A percentile compares a stretch with the other conserved stretches of the same genome.
phyloP scores from a whole-genome alignment of 805 yeast species.

The Vanderwaltozyma tropicalis region DNA sequence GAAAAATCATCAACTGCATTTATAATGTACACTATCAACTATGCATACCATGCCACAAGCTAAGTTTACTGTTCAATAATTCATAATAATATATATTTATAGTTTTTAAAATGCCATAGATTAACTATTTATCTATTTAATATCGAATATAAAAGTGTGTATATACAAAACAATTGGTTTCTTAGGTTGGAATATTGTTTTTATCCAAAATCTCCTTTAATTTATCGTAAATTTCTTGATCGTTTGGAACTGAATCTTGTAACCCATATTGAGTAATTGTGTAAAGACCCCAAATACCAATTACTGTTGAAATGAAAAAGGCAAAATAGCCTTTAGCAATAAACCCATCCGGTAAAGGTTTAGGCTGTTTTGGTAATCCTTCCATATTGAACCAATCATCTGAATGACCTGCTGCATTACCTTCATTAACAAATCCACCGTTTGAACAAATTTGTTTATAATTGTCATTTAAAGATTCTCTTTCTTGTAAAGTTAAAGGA shows the following conservation, averaged over 20 bases:
- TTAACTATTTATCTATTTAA: no score
- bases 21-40: no score
- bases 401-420: constrained; percentile 67
- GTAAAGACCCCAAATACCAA: constrained; percentile 51
- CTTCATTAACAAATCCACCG: constrained; percentile 37
- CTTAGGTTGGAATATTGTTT: constrained; percentile 10
- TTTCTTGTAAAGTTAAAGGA: constrained; percentile 54
- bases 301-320: constrained; percentile 39
- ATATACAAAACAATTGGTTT: neutral
- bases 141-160: neutral
- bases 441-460: constrained; percentile 41
- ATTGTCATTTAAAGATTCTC: constrained; percentile 35
- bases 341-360: constrained; percentile 61
- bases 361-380: constrained; percentile 52
- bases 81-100: neutral
- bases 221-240: constrained; percentile 32
- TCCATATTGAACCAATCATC: constrained; percentile 45
- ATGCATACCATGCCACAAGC: no score
- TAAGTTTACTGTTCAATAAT: no score
- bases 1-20: no score
- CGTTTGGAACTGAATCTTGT: constrained; percentile 46
- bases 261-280: constrained; percentile 56
- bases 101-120: neutral
- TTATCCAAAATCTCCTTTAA: constrained; percentile 29
- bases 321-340: constrained; percentile 63